Conservation (phyloP, 2,329 filamentous ascomycete species). For the Bipolaris victoriae region DNA sequence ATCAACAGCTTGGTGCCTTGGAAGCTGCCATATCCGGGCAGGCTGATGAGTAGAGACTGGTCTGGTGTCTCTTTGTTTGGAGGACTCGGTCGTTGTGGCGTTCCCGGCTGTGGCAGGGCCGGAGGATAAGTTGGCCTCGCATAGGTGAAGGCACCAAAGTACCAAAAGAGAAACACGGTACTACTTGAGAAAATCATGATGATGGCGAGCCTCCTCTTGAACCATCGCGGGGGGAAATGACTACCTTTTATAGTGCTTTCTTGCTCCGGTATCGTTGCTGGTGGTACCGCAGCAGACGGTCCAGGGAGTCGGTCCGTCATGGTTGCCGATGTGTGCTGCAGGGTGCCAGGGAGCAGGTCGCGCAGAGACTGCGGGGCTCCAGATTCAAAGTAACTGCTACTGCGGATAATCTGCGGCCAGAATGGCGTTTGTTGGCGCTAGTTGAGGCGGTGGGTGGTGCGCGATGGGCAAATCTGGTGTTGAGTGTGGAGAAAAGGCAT, state of each 20-base stretch:
- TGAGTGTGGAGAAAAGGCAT: slow-evolving; percentile 6
- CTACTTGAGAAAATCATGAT: slow-evolving; percentile 31
- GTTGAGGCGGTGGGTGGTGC: slow-evolving; percentile 1
- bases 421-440: slow-evolving; percentile 7
- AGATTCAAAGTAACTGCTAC: slow-evolving; percentile 5
- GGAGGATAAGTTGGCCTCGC: slow-evolving; percentile 13
- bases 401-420: neutral
- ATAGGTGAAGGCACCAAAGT: slow-evolving; percentile 27
- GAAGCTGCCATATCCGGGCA: slow-evolving; percentile 53
- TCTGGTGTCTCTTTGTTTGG: slow-evolving; percentile 17
- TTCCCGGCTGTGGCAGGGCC: slow-evolving; percentile 2
- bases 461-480: slow-evolving; percentile 14
- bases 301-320: slow-evolving; percentile 20
- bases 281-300: slow-evolving; percentile 3
- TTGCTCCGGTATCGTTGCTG: slow-evolving; percentile 3
- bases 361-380: slow-evolving; percentile 13
- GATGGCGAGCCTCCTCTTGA: slow-evolving; percentile 22
- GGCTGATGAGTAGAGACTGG: slow-evolving; percentile 32
- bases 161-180: slow-evolving; percentile 30
- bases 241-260: slow-evolving; percentile 11
- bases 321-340: slow-evolving; percentile 8
- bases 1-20: slow-evolving; percentile 48
- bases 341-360: neutral
- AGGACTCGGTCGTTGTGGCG: slow-evolving; percentile 13
- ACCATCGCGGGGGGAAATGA: slow-evolving; percentile 22